Percentiles rank a stretch among this genome's conserved stretches.
phyloP scores from a whole-genome alignment of 345 rosid genomes.

The Salix brachista region DNA sequence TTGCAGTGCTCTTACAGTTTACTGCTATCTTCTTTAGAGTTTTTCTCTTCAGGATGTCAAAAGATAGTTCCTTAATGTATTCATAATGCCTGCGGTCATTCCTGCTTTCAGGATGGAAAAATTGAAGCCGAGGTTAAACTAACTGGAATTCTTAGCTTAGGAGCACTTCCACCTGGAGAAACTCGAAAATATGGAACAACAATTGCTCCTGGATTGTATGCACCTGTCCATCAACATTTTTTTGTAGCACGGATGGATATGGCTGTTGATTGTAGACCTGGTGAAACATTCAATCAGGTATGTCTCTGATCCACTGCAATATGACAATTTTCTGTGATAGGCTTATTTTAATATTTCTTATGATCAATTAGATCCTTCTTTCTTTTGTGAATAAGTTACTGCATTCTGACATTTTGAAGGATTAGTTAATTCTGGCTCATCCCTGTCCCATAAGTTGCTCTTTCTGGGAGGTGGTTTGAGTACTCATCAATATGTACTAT shows the following conservation, averaged over 20 bases:
- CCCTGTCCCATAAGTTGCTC: neutral
- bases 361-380: too few relatives aligned
- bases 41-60: neutral
- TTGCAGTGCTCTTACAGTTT: neutral
- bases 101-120: conserved; percentile 72
- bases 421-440: too few relatives aligned
- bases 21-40: neutral
- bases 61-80: conserved; percentile 5
- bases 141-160: conserved; percentile 91
- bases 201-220: conserved; percentile 87
- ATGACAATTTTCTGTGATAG: too few relatives aligned
- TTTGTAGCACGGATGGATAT: conserved; percentile 93
- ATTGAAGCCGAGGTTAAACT: conserved; percentile 95
- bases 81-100: neutral
- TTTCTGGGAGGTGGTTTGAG: neutral
- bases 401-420: too few relatives aligned
- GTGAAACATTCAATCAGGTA: conserved; percentile 87
- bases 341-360: neutral
- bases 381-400: too few relatives aligned
- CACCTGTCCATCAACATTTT: conserved; percentile 94
- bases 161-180: conserved; percentile 91
- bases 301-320: neutral
- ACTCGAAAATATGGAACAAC: conserved; percentile 81
- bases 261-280: conserved; percentile 88
- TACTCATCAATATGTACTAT: neutral